Evolutionary conservation across 139 green algal genomes (phyloP).

Genomic region (Auxenochlorella pyrenoidosa): DNA sequence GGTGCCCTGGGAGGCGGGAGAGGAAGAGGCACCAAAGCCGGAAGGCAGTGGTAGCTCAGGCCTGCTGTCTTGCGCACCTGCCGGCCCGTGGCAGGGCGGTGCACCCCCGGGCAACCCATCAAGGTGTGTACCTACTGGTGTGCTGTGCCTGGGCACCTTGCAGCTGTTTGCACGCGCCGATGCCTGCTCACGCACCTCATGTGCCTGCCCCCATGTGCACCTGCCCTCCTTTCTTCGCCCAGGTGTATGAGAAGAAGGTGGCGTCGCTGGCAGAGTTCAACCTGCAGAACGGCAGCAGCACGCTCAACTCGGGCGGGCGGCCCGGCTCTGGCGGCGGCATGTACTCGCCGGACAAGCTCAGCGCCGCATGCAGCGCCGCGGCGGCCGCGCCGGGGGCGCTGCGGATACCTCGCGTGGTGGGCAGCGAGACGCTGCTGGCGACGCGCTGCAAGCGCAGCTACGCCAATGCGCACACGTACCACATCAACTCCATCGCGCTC

Average conservation of each 20-base stretch:
- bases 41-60: background rate
- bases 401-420: conserved; percentile 47
- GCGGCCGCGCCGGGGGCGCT: conserved; percentile 27
- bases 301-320: conserved; percentile 33
- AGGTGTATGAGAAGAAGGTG: conserved; percentile 92
- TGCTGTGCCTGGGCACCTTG: background rate
- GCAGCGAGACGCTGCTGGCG: conserved; percentile 55
- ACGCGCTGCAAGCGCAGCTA: conserved; percentile 81
- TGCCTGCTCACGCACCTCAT: background rate
- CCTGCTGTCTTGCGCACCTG: no score
- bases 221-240: background rate
- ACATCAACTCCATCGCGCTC: conserved; percentile 97
- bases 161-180: background rate
- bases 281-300: conserved; percentile 62
- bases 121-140: no score
- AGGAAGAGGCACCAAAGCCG: no score
- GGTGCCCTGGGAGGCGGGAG: no score
- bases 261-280: conserved; percentile 88
- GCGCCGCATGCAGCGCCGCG: background rate
- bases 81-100: no score
- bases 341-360: conserved; percentile 29
- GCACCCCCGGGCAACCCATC: no score
- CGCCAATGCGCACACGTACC: conserved; percentile 97
- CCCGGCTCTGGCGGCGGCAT: background rate
- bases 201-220: background rate